Base-by-base conservation (phyloP, 129 eudicot species). In the Pseudognaphalium luteoalbum region DNA sequence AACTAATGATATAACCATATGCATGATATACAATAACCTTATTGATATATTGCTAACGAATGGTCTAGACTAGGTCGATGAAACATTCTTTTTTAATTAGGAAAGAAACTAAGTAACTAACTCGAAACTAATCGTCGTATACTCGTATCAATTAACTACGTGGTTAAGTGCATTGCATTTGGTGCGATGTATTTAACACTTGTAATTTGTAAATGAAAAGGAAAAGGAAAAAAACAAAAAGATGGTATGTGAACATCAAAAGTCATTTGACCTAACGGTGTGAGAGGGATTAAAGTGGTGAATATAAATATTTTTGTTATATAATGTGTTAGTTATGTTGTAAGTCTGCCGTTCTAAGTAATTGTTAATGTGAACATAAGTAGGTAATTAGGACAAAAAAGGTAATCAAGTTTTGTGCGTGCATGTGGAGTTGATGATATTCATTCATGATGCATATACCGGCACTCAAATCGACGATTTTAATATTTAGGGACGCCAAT, bases 351-450 rank as follows among this genome's bases (percentile, higher is more conserved):
- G 28, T 25, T 25, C 28, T 25, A 25, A 12, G 12, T 32, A 32
- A 1, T 32, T 3, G 54, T 14, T 1, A 47, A 47, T 47, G 54
- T 47, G n/a, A 14, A 47, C 54, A 68, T 17, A 7, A 28, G 70
- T 60, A 61, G 44, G 47, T 61, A 74, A 42, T 60, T 37, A 15
- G 35, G 37, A 21, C 65, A 63, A 64, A 75, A 47, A 47, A 11
- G n/a, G n/a, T 12, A 47, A 76, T 76, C 17, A 32, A 50, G 80
- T 76, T 76, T 66, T 76, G 65, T 76, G 80, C 56, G 65, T 5
- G 73, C 80, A 66, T 76, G 73, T 76, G 73, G 37, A 66, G 57
- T 58, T 76, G 54, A 66, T 76, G 73, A 66, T 76, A 66, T 76
- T 66, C 56, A 66, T 76, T 34, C 66, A 50, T 66, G 41, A 52